Conservation (phyloP, 2,329 filamentous ascomycete genomes). For the Chaetomium sp. region DNA sequence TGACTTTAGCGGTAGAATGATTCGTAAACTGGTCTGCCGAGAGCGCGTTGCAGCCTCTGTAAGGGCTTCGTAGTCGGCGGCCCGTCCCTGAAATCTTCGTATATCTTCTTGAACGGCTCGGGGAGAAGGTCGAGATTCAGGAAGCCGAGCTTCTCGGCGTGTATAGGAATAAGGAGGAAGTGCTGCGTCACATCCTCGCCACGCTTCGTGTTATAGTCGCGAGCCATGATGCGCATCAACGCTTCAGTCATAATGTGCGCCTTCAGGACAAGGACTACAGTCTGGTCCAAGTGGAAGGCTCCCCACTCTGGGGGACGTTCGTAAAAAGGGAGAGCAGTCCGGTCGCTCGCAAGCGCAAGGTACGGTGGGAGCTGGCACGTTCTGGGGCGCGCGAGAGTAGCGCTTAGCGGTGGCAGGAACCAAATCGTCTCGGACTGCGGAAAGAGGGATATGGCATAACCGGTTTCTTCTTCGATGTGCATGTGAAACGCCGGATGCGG, state of each 20-base stretch:
- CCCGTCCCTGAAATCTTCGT: neutral
- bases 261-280: neutral
- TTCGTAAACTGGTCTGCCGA: no score
- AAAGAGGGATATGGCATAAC: neutral
- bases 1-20: no score
- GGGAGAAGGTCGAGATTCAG: neutral
- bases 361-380: neutral
- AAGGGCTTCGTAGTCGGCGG: neutral
- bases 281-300: neutral
- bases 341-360: neutral
- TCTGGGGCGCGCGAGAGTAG: neutral
- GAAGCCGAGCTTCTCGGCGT: neutral
- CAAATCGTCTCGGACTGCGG: neutral
- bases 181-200: neutral
- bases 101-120: neutral
- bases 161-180: no score
- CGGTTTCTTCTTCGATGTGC: neutral
- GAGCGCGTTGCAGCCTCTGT: no score
- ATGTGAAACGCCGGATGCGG: neutral
- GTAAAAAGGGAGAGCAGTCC: neutral
- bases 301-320: neutral
- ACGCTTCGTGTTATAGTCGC: neutral
- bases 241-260: constrained; percentile 1
- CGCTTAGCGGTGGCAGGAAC: neutral
- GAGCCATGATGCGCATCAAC: constrained; percentile 1